A percentile compares a stretch with the other conserved stretches of the same genome.
Conservation (phyloP, 345 rosid genomes). For the Salix viminalis region DNA sequence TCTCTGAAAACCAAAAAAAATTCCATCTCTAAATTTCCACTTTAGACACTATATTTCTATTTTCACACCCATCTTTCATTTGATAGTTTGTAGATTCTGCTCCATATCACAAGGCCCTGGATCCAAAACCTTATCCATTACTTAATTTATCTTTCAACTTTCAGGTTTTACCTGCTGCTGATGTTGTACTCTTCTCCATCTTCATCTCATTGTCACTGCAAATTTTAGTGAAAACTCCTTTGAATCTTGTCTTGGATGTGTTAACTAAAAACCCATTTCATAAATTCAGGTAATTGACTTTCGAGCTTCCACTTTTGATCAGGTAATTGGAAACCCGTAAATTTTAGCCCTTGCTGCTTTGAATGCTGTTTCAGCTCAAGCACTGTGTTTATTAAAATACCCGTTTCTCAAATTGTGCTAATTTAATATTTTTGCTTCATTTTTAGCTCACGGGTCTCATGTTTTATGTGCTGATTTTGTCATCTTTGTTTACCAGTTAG, state of each 20-base stretch:
- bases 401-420: neutral
- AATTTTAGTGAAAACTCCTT: neutral
- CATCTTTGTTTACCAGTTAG: neutral
- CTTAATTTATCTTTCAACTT: neutral
- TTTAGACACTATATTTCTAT: neutral
- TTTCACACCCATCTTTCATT: neutral
- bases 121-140: slow-evolving; percentile 14
- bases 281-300: slow-evolving; percentile 9
- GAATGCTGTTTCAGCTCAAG: neutral
- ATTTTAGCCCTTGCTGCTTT: neutral
- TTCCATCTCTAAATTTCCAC: neutral
- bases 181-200: neutral
- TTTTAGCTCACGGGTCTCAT: neutral
- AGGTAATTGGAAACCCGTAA: slow-evolving; percentile 19
- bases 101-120: neutral
- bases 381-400: neutral
- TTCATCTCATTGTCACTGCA: neutral
- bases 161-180: neutral
- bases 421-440: neutral
- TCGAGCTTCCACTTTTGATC: neutral
- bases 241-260: neutral
- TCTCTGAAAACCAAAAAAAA: neutral
- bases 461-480: neutral
- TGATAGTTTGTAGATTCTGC: neutral
- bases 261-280: slow-evolving; percentile 26